Conservation (phyloP, 2,329 filamentous ascomycete species). For the Cercospora sp. region DNA sequence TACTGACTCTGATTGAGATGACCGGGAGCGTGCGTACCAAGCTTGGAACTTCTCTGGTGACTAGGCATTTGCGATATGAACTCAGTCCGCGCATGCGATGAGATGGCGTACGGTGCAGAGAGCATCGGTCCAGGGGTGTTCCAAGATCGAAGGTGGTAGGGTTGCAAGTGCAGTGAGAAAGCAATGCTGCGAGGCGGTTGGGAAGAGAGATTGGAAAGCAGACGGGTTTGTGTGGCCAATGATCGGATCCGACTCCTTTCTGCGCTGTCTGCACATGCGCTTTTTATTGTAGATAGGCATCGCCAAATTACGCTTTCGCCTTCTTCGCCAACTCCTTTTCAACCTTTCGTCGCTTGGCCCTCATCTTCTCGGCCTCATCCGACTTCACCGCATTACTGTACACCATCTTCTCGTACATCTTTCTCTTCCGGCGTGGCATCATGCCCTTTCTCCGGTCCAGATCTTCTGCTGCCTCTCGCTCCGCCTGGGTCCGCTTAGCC, state of each 20-base stretch:
- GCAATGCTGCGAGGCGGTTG: not conserved
- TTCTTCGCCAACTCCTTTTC: slow-evolving; percentile 51
- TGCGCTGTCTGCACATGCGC: not conserved
- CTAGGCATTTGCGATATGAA: not conserved
- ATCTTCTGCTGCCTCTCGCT: slow-evolving; percentile 75
- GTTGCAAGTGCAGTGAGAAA: not conserved
- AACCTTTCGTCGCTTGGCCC: slow-evolving; percentile 85
- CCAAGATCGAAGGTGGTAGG: not conserved
- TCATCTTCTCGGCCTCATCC: slow-evolving; percentile 80
- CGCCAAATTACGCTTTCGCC: slow-evolving; percentile 6
- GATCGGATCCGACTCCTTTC: not conserved
- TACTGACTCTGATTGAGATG: not conserved
- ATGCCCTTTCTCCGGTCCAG: slow-evolving; percentile 94
- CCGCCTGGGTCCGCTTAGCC: slow-evolving; percentile 66
- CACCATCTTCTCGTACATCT: slow-evolving; percentile 96
- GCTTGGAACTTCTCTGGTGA: not conserved
- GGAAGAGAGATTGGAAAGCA: not conserved
- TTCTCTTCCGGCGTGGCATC: slow-evolving; percentile 96
- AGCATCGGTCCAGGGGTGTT: not conserved
- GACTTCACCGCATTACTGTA: slow-evolving; percentile 94
- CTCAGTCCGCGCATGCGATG: not conserved
- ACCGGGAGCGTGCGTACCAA: not conserved
- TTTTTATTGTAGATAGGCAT: not conserved
- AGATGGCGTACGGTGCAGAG: not conserved
- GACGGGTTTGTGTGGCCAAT: not conserved